A percentile compares a stretch with the other conserved stretches of the same genome.
These are phyloP conservation scores for Candida odintsovae DNA, from an alignment of 805 yeast species.

Conservation along the genomic window DNA sequence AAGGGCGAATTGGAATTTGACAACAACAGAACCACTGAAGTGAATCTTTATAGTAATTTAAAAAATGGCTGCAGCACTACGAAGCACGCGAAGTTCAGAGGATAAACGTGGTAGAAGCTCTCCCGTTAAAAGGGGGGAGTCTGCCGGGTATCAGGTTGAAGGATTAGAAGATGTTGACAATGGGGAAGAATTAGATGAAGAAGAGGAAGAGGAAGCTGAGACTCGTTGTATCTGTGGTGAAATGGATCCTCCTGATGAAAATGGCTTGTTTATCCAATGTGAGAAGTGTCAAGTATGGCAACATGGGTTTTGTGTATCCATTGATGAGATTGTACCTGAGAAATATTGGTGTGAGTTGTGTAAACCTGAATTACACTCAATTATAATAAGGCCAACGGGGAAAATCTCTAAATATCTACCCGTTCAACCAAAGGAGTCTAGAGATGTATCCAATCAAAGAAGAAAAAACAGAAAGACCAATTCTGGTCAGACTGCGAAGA, in stretches of 20 bases:
- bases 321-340: conserved; percentile 76
- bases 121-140: not conserved
- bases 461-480: conserved; percentile 20
- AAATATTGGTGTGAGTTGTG: conserved; percentile 94
- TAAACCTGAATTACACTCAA: conserved; percentile 74
- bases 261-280: conserved; percentile 75
- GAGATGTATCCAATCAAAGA: conserved; percentile 8
- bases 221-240: conserved; percentile 42
- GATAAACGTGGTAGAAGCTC: conserved; percentile 1
- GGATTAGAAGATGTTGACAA: conserved; percentile 14
- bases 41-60: too few species aligned
- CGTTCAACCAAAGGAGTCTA: conserved; percentile 28
- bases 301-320: conserved; percentile 93
- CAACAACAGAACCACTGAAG: too few species aligned
- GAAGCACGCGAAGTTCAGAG: conserved; percentile 19
- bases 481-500: conserved; percentile 7
- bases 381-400: conserved; percentile 41
- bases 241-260: conserved; percentile 38
- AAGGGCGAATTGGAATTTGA: too few species aligned
- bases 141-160: conserved; percentile 3
- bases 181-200: conserved; percentile 22
- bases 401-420: conserved; percentile 47
- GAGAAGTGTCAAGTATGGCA: conserved; percentile 96
- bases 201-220: conserved; percentile 37
- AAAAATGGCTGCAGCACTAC: conserved; percentile 15